Evolutionary conservation across 129 eudicot genomes (phyloP), one percentile per base, ranked within the genome.

Genomic region (Artemisia annua): DNA sequence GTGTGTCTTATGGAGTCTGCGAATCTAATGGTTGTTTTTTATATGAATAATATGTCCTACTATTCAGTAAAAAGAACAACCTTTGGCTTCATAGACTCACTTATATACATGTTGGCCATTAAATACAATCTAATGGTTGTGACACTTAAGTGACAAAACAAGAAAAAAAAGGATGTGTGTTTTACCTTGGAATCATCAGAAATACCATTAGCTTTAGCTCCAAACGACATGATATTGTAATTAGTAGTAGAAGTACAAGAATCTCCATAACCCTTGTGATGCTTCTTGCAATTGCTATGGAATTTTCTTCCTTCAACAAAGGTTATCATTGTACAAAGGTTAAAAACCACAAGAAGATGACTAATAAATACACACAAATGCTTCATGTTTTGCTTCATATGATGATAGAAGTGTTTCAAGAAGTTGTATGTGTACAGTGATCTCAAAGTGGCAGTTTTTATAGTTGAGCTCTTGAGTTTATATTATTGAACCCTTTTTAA

Each of bases 161-260:
- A 14, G 1, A 48, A 48, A 3, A 11, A 11, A 50, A 50, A 0
- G 12, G 0, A 15, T 50, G 0, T 50, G 16, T 50, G 15, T 3
- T 50, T 20, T 18, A 92, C 94, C 96, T 81, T 82, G 55, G 98
- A 87, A 77, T 92, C 98, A 82, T 89, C 95, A 52, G 88, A 79
- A 73, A 80, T 84, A 66, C 96, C 91, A 74, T 87, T 87, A 10
- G 95, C 98, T 79, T 85, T 89, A 14, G 98, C 98, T 75, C 98
- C 96, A 59, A 87, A 92, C 1, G 86, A 81, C 72, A 89, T 46
- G 20, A 92, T 55, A 72, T 80, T 80, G 74, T 85, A 92, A 16
- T 48, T 54, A 77, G 61, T 35, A 43, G 77, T 63, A 48, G 68
- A 64, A 35, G 35, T 72, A 69, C 83, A 80, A 71, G 54, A 55